Base-by-base conservation (phyloP, 2,329 filamentous ascomycete genomes). In the Fusarium sarcochroum region DNA sequence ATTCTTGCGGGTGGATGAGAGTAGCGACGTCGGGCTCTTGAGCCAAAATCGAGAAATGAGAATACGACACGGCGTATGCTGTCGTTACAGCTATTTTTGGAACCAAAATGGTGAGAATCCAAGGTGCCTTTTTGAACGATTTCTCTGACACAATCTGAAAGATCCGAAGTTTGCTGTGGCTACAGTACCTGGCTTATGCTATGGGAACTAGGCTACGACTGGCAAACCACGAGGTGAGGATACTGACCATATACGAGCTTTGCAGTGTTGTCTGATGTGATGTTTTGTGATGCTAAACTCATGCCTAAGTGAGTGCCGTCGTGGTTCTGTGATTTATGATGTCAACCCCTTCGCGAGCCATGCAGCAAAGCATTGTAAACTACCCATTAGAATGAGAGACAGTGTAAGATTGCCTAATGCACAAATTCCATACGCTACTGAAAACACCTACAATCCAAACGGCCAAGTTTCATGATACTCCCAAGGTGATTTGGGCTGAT, bases 71-170 rank as follows among this genome's bases (percentile, higher is more conserved):
- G 30, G 52, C 46, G n/a, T 23, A 30, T 44, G 11, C 45, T 41
- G 41, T 48, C 34, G 17, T 49, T 32, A 51, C 41, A 49, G 50
- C 34, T 40, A 53, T 14, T 20, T 7, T 42, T 51, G 23, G 53
- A 42, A 44, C 62, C 37, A 55, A 63, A 66, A 62, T 70, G 68
- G 68, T 70, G 68, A 70, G 68, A 70, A 52, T 66, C 68, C 68
- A 63, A 48, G 32, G 61, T 63, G 68, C 61, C n/a, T 52, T 55
- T 51, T 47, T 44, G 50, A 67, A 54, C 42, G 38, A 47, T 21
- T 47, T 70, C 34, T 65, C 67, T 70, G 59, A 70, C 67, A 65
- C 63, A n/a, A 45, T 42, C 44, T 70, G 52, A 58, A 68, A 68
- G 62, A 63, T 44, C 64, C 21, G 40, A 49, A 48, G 49, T 52